phyloP scores from a whole-genome alignment of 2,329 filamentous ascomycete genomes.

The Diplocarpon rosae region DNA sequence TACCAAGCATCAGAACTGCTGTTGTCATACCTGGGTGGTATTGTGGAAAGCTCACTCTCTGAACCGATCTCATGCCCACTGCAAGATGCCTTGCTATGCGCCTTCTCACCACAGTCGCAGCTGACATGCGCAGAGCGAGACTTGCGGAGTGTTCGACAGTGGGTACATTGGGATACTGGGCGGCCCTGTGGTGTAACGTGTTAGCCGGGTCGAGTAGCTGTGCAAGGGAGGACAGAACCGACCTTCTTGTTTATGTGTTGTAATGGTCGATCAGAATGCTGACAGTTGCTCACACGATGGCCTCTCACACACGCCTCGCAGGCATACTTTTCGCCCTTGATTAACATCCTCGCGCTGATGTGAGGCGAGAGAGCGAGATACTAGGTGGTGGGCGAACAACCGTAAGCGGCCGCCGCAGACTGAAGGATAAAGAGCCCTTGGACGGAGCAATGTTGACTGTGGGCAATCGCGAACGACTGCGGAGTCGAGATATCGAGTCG shows the following conservation, averaged over 20 bases:
- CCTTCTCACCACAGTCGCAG: constrained; percentile 91
- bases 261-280: constrained; percentile 83
- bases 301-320: constrained; percentile 89
- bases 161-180: constrained; percentile 93
- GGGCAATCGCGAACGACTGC: constrained; percentile 24
- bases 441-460: constrained; percentile 19
- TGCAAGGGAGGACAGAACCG: constrained; percentile 1
- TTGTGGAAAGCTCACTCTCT: constrained; percentile 28
- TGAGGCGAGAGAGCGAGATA: constrained; percentile 16
- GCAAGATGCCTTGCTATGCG: constrained; percentile 41
- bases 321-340: constrained; percentile 94
- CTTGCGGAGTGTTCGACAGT: constrained; percentile 94
- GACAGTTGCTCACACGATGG: constrained; percentile 97
- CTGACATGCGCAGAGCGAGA: constrained; percentile 88
- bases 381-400: constrained; percentile 18
- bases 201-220: not conserved
- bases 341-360: constrained; percentile 49
- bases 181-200: constrained; percentile 44
- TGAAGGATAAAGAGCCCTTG: constrained; percentile 20
- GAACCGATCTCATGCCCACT: constrained; percentile 43
- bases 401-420: constrained; percentile 21
- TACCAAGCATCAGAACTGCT: constrained; percentile 26
- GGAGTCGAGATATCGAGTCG: constrained; percentile 28
- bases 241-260: constrained; percentile 90
- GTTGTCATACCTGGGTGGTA: constrained; percentile 16